phyloP scores from a whole-genome alignment of 192 early-diverging fungal genomes.

The Entophlyctis luteolus region DNA sequence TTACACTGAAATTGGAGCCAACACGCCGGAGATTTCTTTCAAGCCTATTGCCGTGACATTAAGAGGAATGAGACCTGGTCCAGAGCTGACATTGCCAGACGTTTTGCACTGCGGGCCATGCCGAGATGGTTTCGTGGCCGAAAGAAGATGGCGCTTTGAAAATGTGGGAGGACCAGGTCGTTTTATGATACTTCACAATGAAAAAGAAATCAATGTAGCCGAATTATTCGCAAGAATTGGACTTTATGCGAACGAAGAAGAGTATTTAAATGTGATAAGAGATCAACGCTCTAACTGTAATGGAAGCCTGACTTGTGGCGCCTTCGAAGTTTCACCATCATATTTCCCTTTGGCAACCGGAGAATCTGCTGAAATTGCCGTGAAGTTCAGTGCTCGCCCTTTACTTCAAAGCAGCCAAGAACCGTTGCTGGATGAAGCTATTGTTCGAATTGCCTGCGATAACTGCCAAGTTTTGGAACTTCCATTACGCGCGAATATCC shows the following conservation, averaged over 20 bases:
- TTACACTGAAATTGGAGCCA: constrained; percentile 30
- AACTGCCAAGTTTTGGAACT: constrained; percentile 42
- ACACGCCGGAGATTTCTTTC: background rate
- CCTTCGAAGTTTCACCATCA: constrained; percentile 40
- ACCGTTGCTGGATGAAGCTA: constrained; percentile 12
- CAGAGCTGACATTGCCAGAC: constrained; percentile 37
- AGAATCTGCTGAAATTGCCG: constrained; percentile 29
- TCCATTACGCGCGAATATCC: constrained; percentile 33
- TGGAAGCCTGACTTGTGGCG: constrained; percentile 6
- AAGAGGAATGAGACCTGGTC: constrained; percentile 32
- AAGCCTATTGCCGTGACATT: constrained; percentile 34
- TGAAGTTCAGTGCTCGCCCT: constrained; percentile 20
- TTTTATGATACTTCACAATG: constrained; percentile 34
- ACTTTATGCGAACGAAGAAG: background rate
- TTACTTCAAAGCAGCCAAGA: background rate
- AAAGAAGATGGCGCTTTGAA: constrained; percentile 30
- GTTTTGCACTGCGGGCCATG: constrained; percentile 49
- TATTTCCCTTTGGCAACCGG: constrained; percentile 33
- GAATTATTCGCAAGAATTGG: constrained; percentile 32
- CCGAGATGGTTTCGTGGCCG: constrained; percentile 31
- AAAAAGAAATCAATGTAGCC: constrained; percentile 28
- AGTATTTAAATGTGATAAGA: background rate
- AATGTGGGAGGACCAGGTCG: constrained; percentile 46
- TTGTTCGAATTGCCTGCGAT: constrained; percentile 45
- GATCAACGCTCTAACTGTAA: constrained; percentile 2